Base-by-base conservation (phyloP, 495 filamentous ascomycete genomes). In the Melanomma pulvis-pyrius region DNA sequence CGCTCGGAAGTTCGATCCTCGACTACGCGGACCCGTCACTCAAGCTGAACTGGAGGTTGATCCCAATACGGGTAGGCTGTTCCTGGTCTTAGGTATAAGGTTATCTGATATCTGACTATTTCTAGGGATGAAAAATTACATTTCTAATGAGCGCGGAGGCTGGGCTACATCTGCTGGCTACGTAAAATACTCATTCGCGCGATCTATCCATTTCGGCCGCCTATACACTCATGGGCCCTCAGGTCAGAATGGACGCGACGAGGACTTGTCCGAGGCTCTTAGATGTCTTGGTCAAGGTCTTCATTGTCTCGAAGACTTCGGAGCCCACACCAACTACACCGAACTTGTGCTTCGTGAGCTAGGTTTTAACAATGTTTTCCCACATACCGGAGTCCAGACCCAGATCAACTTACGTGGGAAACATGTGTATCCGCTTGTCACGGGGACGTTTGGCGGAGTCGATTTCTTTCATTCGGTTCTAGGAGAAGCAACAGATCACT, bases 381-480 rank as follows among this genome's bases (percentile, higher is more conserved):
- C 93, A 5, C 93, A 97, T 69, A 89, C 86, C 47, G 94, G 94
- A n/a, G 79, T 82, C 0, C 78, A 79, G 9, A 91, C 91, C 0
- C 80, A 92, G 78, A 86, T 96, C 64, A 87, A 87, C 67, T 65
- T 96, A 13, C 85, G 77, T 58, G 91, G 91, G 19, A 87, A 88
- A 52, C 82, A 78, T n/a, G 84, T 92, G 44, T 97, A 86, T 69
- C 94, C 94, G 17, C 80, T 98, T 5, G 89, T 96, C 12, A 98
- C 94, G 12, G 92, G 92, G 34, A 90, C 93, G 2, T 97, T 98
- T 77, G 94, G 94, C 19, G 92, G 87, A 68, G 93, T 97, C 24
- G 94, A 98, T 70, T 98, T 98, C 76, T 82, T 97, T 73, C 94
- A 98, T 76, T 96, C 91, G 0, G 92, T 98, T n/a, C 81, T 97